Percentiles rank a stretch among this genome's conserved stretches.
phyloP scores from a whole-genome alignment of 225 moss, liverwort and hornwort genomes.

The Climacium dendroides region DNA sequence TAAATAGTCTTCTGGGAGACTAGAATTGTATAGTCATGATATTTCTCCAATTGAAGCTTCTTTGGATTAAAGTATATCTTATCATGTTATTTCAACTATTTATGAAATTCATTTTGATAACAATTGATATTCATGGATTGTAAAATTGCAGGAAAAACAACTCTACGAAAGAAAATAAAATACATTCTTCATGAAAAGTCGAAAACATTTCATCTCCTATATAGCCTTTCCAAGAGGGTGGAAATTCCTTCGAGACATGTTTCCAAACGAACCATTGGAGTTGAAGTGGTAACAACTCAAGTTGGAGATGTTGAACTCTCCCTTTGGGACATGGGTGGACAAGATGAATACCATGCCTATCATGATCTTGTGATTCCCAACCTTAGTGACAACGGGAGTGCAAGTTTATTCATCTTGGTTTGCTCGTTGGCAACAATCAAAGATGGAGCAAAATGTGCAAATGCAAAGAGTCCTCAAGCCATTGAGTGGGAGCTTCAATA shows the following conservation, averaged over 20 bases:
- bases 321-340: not conserved
- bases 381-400: not conserved
- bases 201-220: not conserved
- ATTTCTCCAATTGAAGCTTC: not conserved
- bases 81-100: no score
- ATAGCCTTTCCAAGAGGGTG: not conserved
- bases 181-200: not conserved
- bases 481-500: not conserved
- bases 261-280: not conserved
- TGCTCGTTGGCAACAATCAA: not conserved
- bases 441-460: fast-evolving
- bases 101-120: no score
- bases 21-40: no score
- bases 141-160: not conserved
- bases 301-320: not conserved
- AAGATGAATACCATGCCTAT: not conserved
- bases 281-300: not conserved
- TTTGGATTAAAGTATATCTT: no score
- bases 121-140: fast-evolving
- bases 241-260: not conserved
- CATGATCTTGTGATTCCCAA: not conserved
- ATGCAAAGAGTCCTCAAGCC: not conserved
- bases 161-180: not conserved
- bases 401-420: not conserved
- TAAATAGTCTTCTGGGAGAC: no score